A percentile compares a stretch with the other conserved stretches of the same genome.
These are phyloP conservation scores for Xylariaceae sp. DNA, from an alignment of 2,329 filamentous ascomycete genomes.

Conservation along the genomic window DNA sequence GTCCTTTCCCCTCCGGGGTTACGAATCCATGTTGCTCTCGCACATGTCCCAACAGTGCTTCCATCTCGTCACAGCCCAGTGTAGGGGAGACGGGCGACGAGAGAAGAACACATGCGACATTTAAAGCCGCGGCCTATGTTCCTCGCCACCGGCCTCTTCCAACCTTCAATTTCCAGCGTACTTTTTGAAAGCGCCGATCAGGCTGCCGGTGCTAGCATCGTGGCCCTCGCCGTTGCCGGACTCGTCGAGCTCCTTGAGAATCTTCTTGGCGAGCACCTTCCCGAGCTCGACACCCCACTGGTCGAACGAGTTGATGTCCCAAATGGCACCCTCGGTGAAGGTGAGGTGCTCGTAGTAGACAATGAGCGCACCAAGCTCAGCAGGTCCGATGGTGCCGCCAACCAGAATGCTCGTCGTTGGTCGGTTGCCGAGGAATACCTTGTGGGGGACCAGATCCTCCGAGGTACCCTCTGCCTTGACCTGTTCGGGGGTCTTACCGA, in stretches of 20 bases:
- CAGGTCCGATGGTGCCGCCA: conserved; percentile 89
- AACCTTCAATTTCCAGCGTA: conserved; percentile 49
- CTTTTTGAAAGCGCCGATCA: conserved; percentile 92
- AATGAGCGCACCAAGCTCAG: conserved; percentile 89
- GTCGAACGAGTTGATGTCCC: conserved; percentile 99
- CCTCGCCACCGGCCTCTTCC: neutral
- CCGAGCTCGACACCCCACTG: conserved; percentile 99
- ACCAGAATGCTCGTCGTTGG: conserved; percentile 92
- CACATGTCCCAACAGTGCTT: too few species aligned
- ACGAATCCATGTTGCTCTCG: too few species aligned
- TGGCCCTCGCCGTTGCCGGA: conserved; percentile 69
- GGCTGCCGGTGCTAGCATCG: conserved; percentile 81
- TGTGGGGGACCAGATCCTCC: conserved; percentile 85
- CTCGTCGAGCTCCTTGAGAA: conserved; percentile 79
- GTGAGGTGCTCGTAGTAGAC: conserved; percentile 99
- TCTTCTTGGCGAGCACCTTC: conserved; percentile 93
- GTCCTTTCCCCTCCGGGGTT: too few species aligned
- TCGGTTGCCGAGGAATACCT: conserved; percentile 97
- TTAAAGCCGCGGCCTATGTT: too few species aligned
- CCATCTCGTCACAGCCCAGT: too few species aligned
- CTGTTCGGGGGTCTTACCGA: conserved; percentile 80
- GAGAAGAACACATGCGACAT: too few species aligned
- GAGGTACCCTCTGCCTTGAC: conserved; percentile 73
- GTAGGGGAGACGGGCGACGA: too few species aligned
- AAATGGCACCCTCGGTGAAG: conserved; percentile 94